phyloP scores from a whole-genome alignment of 2,329 filamentous ascomycete genomes.

The Fusarium longipes region DNA sequence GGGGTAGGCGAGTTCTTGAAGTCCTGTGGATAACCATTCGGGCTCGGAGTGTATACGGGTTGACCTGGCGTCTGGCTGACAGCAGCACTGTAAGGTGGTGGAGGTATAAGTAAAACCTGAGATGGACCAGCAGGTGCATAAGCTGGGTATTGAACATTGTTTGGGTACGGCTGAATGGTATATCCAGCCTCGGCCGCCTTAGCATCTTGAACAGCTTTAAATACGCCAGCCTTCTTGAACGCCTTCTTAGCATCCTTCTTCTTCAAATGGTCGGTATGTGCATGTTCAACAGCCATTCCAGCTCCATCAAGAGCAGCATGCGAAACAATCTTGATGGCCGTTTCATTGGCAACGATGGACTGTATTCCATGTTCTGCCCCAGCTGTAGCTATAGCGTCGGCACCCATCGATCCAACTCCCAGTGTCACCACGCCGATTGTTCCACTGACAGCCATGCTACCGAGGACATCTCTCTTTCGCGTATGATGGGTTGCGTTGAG shows the following conservation, averaged over 20 bases:
- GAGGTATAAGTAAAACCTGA: slow-evolving; percentile 18
- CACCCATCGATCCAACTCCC: slow-evolving; percentile 51
- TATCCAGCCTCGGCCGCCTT: slow-evolving; percentile 46
- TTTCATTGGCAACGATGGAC: slow-evolving; percentile 48
- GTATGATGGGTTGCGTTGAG: slow-evolving; percentile 52
- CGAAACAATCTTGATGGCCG: slow-evolving; percentile 50
- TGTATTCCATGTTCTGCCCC: slow-evolving; percentile 52
- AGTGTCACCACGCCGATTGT: slow-evolving; percentile 52
- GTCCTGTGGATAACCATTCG: slow-evolving; percentile 15
- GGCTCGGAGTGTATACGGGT: background rate
- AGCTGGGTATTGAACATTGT: slow-evolving; percentile 17
- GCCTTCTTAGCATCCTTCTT: slow-evolving; percentile 52
- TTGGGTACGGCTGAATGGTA: slow-evolving; percentile 26
- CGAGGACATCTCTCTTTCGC: slow-evolving; percentile 55
- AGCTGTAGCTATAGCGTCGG: slow-evolving; percentile 51
- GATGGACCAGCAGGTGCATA: slow-evolving; percentile 2
- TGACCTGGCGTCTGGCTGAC: background rate
- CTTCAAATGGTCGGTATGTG: slow-evolving; percentile 50
- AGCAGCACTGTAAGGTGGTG: slow-evolving; percentile 28
- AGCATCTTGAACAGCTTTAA: slow-evolving; percentile 47
- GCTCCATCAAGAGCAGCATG: slow-evolving; percentile 53
- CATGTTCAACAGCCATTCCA: slow-evolving; percentile 52
- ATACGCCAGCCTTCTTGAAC: slow-evolving; percentile 49
- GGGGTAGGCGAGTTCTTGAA: background rate
- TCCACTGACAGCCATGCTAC: slow-evolving; percentile 53